Evolutionary conservation across 2,329 filamentous ascomycete genomes (phyloP), one percentile per base, ranked within the genome.

Genomic region (Aureobasidium namibiae): DNA sequence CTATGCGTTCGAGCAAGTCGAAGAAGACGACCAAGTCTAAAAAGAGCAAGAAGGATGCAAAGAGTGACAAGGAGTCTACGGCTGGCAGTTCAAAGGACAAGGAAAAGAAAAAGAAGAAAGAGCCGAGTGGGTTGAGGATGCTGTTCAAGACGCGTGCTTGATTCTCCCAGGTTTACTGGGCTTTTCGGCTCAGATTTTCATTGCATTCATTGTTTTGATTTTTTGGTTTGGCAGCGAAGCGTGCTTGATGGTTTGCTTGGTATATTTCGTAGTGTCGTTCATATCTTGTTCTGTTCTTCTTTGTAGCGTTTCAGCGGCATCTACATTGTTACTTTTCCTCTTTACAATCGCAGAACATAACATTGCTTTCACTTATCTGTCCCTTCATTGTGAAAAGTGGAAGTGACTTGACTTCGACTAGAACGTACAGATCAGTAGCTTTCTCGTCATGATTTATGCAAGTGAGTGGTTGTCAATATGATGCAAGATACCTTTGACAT

Each of bases 51-150:
- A 69, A 67, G 18, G 70, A 70, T 45, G 63, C 64, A 34, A 71
- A 71, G 53, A 65, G 65, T 54, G 71, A 70, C 44, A 61, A 62
- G 21, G 60, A 39, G n/a, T 63, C 61, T 18, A 57, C 54, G 23
- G 58, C 44, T 3, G 60, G 58, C 52, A 56, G 53, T 6, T 54
- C 61, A 2, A 62, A 60, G 56, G 48, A 63, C 50, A 61, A 60
- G 59, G 60, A 62, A 29, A 57, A 62, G 38, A 31, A 48, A 13
- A 56, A 60, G 38, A 72, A 73, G 62, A 78, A 77, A 66, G 72
- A 76, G 61, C 74, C 73, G 0, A 72, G 69, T 18, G 69, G 71
- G 6, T 61, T 78, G 57, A 73, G 69, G 60, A 73, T 72, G 66
- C 65, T 78, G n/a, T 78, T 78, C 61, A 68, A 66, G 62, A 63